Evolutionary conservation across 139 green algal genomes (phyloP), one percentile per base, ranked within the genome.

Genomic region (Deuterostichococcus epilithicus): DNA sequence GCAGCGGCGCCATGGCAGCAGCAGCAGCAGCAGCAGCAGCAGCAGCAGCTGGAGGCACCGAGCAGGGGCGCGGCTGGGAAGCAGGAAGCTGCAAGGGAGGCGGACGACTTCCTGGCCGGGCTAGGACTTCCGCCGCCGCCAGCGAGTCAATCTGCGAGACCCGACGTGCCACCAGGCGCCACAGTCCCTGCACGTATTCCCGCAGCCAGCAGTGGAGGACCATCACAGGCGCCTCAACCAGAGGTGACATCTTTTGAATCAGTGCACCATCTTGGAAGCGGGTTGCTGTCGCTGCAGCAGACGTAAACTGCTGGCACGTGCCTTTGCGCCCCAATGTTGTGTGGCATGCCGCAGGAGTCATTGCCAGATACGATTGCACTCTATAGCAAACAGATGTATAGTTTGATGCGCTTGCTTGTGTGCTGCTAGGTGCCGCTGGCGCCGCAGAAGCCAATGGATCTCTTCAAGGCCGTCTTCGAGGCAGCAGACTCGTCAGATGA

Each of bases 391-490:
- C n/a, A n/a, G n/a, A n/a, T n/a, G n/a, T n/a, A n/a, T n/a, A n/a
- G n/a, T n/a, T n/a, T n/a, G n/a, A n/a, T n/a, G n/a, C n/a, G n/a
- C n/a, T n/a, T n/a, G n/a, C n/a, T n/a, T n/a, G n/a, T n/a, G n/a
- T n/a, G n/a, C n/a, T n/a, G n/a, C 30, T 52, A 60, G 2, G 33
- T 74, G 26, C 59, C 42, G 4, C 34, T 58, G 0, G 76, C 28
- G 52, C 69, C 32, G 28, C 83, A 93, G 13, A 85, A 78, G 69
- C 92, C 90, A 0, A 45, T 96, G 10, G 92, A 96, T 78, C 83
- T 97, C 0, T 95, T 96, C 83, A 91, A 94, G 34, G 88, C 90
- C 25, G 95, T 97, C 68, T 97, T 97, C 78, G 91, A 96, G 71
- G 88, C 84, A 18, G 69, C 52, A 2, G 82, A 79, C 0, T 78